These are phyloP conservation scores for Lachnellula suecica DNA, from an alignment of 2,329 filamentous ascomycete genomes.

Conservation along the genomic window DNA sequence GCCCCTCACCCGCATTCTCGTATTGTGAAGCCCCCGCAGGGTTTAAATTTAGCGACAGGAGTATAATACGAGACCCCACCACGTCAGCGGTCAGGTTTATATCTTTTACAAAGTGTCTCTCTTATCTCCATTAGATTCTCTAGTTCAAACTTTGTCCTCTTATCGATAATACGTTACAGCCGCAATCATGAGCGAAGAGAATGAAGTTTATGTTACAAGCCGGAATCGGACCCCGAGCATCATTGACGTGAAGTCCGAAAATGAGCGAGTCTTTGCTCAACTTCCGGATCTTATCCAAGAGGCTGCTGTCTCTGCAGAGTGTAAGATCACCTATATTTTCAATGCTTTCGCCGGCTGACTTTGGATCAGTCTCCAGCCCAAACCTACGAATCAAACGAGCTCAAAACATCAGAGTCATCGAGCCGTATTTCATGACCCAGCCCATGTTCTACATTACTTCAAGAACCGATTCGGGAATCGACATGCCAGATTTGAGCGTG, in stretches of 20 bases:
- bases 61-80: neutral
- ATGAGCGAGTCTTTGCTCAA: slow-evolving; percentile 23
- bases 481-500: slow-evolving; percentile 24
- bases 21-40: neutral
- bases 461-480: slow-evolving; percentile 26
- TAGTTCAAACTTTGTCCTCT: neutral
- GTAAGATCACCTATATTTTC: slow-evolving; percentile 10
- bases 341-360: neutral
- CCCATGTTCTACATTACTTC: slow-evolving; percentile 26
- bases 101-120: neutral
- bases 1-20: neutral
- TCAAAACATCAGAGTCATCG: slow-evolving; percentile 12
- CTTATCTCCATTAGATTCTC: neutral
- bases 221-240: slow-evolving; percentile 26
- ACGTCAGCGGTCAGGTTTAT: neutral
- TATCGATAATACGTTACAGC: slow-evolving; percentile 3
- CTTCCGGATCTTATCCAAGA: slow-evolving; percentile 31
- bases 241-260: slow-evolving; percentile 26
- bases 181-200: slow-evolving; percentile 16
- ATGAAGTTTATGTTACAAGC: slow-evolving; percentile 25
- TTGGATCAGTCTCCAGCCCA: slow-evolving; percentile 22
- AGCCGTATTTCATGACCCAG: slow-evolving; percentile 19
- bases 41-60: neutral
- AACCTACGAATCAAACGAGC: slow-evolving; percentile 24
- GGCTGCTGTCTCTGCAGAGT: slow-evolving; percentile 28